phyloP scores from a whole-genome alignment of 1,139 yeast species.

The Meyerozyma athensensis region DNA sequence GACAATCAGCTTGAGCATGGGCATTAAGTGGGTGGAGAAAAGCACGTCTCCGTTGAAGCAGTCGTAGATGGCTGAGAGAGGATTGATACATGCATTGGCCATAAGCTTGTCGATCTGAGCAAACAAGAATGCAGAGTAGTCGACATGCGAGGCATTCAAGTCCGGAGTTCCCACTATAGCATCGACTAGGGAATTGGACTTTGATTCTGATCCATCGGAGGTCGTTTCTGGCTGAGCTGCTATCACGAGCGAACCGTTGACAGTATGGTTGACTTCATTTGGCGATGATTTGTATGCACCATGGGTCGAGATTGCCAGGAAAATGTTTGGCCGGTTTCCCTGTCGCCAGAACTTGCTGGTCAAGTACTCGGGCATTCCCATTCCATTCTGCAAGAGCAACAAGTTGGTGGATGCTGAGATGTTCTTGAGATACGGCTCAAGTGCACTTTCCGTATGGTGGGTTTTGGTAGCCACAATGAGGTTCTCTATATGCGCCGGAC shows the following conservation, averaged over 20 bases:
- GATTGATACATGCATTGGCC: slow-evolving; percentile 71
- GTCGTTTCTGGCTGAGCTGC: slow-evolving; percentile 25
- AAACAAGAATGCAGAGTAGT: slow-evolving; percentile 52
- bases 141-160: slow-evolving; percentile 41
- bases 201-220: neutral
- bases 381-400: slow-evolving; percentile 72
- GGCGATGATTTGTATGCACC: slow-evolving; percentile 56
- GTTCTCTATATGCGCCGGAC: slow-evolving; percentile 37
- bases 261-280: slow-evolving; percentile 60
- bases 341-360: slow-evolving; percentile 52
- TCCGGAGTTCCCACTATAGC: slow-evolving; percentile 24
- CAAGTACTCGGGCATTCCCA: slow-evolving; percentile 60
- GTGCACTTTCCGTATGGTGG: slow-evolving; percentile 46
- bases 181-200: slow-evolving; percentile 26
- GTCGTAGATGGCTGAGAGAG: slow-evolving; percentile 63
- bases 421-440: slow-evolving; percentile 38
- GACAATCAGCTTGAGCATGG: slow-evolving; percentile 36
- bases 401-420: slow-evolving; percentile 46
- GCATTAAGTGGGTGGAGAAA: slow-evolving; percentile 25
- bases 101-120: slow-evolving; percentile 73
- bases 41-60: slow-evolving; percentile 70
- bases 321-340: slow-evolving; percentile 48
- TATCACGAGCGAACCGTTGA: slow-evolving; percentile 55
- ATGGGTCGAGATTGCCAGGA: slow-evolving; percentile 76
- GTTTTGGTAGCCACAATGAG: slow-evolving; percentile 63